These are phyloP conservation scores for Calocera viscosa DNA, from an alignment of 768 basidiomycete species.

Conservation along the genomic window DNA sequence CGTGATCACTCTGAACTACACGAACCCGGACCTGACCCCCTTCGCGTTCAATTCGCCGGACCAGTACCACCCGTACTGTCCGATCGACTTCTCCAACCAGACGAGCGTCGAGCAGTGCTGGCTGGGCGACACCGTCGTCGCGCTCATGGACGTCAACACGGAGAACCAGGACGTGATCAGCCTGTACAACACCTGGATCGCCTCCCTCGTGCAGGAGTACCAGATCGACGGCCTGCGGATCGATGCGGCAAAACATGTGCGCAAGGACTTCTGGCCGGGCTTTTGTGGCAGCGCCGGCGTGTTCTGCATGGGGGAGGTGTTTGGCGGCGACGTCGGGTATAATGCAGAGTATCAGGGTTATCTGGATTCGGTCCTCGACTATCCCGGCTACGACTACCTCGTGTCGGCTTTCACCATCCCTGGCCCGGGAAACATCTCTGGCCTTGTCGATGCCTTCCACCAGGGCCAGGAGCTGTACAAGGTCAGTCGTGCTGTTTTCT, in stretches of 20 bases:
- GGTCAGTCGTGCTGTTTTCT: constrained; percentile 19
- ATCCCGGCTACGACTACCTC: constrained; percentile 53
- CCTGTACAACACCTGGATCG: constrained; percentile 58
- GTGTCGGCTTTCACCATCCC: constrained; percentile 58
- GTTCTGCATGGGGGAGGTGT: constrained; percentile 78
- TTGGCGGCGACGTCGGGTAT: constrained; percentile 35
- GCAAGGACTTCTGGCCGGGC: constrained; percentile 59
- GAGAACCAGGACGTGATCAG: constrained; percentile 49
- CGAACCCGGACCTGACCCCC: constrained; percentile 47
- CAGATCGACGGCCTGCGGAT: constrained; percentile 77
- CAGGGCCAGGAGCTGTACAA: constrained; percentile 44
- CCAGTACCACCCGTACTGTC: constrained; percentile 63
- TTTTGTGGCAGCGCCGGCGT: constrained; percentile 68
- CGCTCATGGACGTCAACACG: constrained; percentile 71
- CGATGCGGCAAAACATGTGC: constrained; percentile 57
- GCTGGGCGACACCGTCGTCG: constrained; percentile 64
- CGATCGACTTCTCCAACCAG: constrained; percentile 54
- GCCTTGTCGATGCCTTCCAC: constrained; percentile 39
- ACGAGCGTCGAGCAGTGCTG: constrained; percentile 68
- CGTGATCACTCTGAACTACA: constrained; percentile 55
- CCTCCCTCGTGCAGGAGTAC: constrained; percentile 53
- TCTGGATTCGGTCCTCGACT: constrained; percentile 61
- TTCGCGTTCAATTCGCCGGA: constrained; percentile 49
- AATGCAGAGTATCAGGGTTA: constrained; percentile 41
- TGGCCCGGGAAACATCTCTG: constrained; percentile 50